A percentile compares a stretch with the other conserved stretches of the same genome.
Evolutionary conservation across 176 grass and related monocot genomes (phyloP).

Genomic region (Pontederia paniculata): DNA sequence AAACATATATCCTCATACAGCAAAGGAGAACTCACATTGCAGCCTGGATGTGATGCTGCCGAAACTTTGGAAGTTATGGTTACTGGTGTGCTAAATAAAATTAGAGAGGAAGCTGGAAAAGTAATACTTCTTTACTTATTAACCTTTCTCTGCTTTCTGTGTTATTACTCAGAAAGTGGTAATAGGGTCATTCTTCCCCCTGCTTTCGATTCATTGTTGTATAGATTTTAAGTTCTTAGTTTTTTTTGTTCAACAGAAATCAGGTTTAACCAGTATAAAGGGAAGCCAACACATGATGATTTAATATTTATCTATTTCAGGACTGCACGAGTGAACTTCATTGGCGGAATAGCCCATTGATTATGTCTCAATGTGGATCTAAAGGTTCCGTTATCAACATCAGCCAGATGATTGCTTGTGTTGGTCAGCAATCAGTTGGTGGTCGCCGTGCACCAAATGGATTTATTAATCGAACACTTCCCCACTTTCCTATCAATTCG

Average conservation of each 20-base stretch:
- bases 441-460: conserved; percentile 81
- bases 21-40: conserved; percentile 47
- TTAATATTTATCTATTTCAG: conserved; percentile 31
- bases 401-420: conserved; percentile 97
- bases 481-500: conserved; percentile 92
- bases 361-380: conserved; percentile 97
- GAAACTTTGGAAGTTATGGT: conserved; percentile 62
- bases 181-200: neutral
- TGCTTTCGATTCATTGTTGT: neutral
- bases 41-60: conserved; percentile 60
- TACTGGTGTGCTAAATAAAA: conserved; percentile 57
- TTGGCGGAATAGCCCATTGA: conserved; percentile 95
- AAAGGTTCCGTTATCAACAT: conserved; percentile 99
- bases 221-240: neutral
- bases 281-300: too few species aligned
- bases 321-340: conserved; percentile 69
- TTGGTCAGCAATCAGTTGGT: conserved; percentile 96
- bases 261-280: too few species aligned
- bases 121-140: conserved; percentile 22
- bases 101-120: conserved; percentile 56
- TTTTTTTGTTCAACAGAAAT: too few species aligned
- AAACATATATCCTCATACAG: conserved; percentile 60
- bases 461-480: conserved; percentile 91
- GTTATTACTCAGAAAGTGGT: too few species aligned
- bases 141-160: neutral